Conservation (phyloP, 1,139 yeast genomes). For the Suhomyces maxii region DNA sequence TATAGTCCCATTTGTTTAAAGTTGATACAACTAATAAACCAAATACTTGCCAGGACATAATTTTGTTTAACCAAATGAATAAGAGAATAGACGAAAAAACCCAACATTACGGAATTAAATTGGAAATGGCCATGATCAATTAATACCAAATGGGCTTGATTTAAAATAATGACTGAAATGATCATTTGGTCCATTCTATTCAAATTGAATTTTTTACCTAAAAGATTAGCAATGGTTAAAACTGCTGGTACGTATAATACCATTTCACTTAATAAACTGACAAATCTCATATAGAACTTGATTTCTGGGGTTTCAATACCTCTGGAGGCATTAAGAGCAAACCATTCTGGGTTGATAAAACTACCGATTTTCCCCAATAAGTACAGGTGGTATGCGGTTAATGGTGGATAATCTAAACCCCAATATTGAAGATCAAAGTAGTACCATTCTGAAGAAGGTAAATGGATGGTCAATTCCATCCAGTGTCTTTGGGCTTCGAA, state of each 20-base stretch:
- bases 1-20: slow-evolving; percentile 97
- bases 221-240: slow-evolving; percentile 62
- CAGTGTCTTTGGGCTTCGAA: slow-evolving; percentile 98
- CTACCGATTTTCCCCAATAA: slow-evolving; percentile 72
- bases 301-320: slow-evolving; percentile 69
- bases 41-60: slow-evolving; percentile 68
- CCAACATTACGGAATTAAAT: slow-evolving; percentile 92
- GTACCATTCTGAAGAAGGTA: slow-evolving; percentile 83
- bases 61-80: slow-evolving; percentile 65
- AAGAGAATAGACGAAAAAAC: slow-evolving; percentile 69
- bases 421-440: slow-evolving; percentile 86
- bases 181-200: slow-evolving; percentile 76
- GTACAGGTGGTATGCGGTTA: slow-evolving; percentile 93
- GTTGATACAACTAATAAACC: slow-evolving; percentile 74
- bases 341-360: slow-evolving; percentile 68
- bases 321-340: slow-evolving; percentile 66
- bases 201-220: slow-evolving; percentile 55
- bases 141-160: slow-evolving; percentile 78
- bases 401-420: slow-evolving; percentile 97
- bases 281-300: slow-evolving; percentile 80
- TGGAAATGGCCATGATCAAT: slow-evolving; percentile 98
- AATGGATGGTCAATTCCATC: slow-evolving; percentile 84
- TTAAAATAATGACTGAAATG: slow-evolving; percentile 69
- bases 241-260: slow-evolving; percentile 79
- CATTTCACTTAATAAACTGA: slow-evolving; percentile 75